Base-by-base conservation (phyloP, 2,329 filamentous ascomycete genomes). In the Aspergillus quadrilineatus region DNA sequence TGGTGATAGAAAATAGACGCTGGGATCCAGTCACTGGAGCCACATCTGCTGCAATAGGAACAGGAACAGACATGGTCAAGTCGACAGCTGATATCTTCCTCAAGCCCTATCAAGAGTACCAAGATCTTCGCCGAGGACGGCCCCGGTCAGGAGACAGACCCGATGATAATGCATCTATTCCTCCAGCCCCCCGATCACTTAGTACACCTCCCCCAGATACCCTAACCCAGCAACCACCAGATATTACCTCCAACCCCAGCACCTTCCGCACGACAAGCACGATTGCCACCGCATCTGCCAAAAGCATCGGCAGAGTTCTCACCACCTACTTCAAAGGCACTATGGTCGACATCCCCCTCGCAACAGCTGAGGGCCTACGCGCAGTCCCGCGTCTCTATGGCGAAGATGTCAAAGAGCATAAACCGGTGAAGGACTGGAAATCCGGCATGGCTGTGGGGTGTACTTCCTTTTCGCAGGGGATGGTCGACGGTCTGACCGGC, bases 361-460 rank as follows among this genome's bases (percentile, higher is more conserved):
- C 75, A 1, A 50, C 69, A 4, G 58, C 73, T 1, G 71, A 77
- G 50, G 74, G 73, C 0, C 58, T 76, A 10, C 66, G 68, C 28
- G 65, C 65, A 3, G 60, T 72, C 1, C 75, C 75, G 0, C 67
- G 58, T 14, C 54, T 76, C 4, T 76, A 75, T 52, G 73, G 74
- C 4, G 73, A 76, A 34, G 63, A 71, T 10, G 63, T 70, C 2
- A 62, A 65, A 32, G 61, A 72, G 5, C 65, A 74, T 43, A 67
- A 67, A 1, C 59, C 67, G 2, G 66, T 77, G 4, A 66, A 60
- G 4, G 70, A 72, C 34, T 71, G 66, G 64, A 69, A 70, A 36
- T 69, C 64, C 34, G 75, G 73, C 0, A 64, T 66, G 1, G 46
- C 59, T 0, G 67, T 71, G 0, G 74, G 65, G 1, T 69, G 66